Conservation (phyloP, 2,329 filamentous ascomycete genomes). For the Fusarium heterosporum region DNA sequence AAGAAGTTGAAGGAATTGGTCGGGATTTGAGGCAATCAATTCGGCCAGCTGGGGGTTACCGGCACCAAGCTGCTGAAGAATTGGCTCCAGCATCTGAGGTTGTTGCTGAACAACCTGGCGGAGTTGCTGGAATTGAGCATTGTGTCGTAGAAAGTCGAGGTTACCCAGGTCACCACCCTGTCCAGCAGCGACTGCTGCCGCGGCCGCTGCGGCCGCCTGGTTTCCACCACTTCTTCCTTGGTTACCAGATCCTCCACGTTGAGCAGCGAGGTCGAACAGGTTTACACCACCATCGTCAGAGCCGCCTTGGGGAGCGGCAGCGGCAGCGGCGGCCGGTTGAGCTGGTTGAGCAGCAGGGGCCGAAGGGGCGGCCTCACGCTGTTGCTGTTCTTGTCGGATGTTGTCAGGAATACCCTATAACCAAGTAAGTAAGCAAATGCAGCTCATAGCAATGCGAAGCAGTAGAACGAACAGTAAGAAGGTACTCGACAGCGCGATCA, state of each 20-base stretch:
- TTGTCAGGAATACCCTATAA: slow-evolving; percentile 88
- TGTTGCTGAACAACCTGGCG: slow-evolving; percentile 97
- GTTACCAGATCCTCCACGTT: slow-evolving; percentile 67
- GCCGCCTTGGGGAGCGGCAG: slow-evolving; percentile 54
- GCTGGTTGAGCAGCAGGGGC: slow-evolving; percentile 57
- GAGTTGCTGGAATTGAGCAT: slow-evolving; percentile 97
- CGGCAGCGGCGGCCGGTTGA: slow-evolving; percentile 55
- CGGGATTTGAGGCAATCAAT: slow-evolving; percentile 90
- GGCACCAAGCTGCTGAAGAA: slow-evolving; percentile 93
- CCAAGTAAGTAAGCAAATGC: slow-evolving; percentile 20
- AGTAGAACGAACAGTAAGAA: slow-evolving; percentile 76
- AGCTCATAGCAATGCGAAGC: neutral
- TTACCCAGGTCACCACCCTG: slow-evolving; percentile 74
- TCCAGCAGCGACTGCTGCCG: slow-evolving; percentile 62
- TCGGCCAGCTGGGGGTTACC: slow-evolving; percentile 95
- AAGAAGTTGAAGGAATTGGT: slow-evolving; percentile 90
- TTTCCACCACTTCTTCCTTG: slow-evolving; percentile 58
- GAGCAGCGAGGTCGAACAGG: slow-evolving; percentile 91
- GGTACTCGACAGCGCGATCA: slow-evolving; percentile 95
- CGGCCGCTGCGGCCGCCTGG: slow-evolving; percentile 56
- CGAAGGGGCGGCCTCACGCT: slow-evolving; percentile 50
- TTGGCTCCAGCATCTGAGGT: slow-evolving; percentile 98
- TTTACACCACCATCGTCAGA: slow-evolving; percentile 80
- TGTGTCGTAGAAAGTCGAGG: slow-evolving; percentile 93
- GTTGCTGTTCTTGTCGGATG: slow-evolving; percentile 77